These are phyloP conservation scores for Phytophthora pseudosyringae DNA, from an alignment of 352 stramenopile species.

Conservation along the genomic window DNA sequence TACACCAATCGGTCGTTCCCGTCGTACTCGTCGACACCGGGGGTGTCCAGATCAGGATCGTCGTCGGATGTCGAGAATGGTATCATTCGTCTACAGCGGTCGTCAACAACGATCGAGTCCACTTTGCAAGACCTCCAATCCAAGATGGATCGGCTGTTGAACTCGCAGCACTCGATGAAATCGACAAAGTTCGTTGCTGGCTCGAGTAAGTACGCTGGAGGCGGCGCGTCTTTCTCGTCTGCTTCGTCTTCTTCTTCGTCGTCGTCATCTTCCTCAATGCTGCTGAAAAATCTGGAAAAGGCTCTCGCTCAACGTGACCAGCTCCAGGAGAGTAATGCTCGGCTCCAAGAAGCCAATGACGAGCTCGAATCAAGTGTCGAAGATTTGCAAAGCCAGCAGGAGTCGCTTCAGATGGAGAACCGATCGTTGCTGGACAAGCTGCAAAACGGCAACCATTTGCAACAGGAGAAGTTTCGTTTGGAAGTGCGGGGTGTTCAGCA, in stretches of 20 bases:
- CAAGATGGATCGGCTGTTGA: conserved; percentile 84
- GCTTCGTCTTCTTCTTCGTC: conserved; percentile 40
- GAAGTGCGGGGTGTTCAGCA: conserved; percentile 69
- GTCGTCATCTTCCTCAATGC: conserved; percentile 38
- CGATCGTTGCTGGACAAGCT: conserved; percentile 70
- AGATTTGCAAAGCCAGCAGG: conserved; percentile 61
- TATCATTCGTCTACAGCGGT: conserved; percentile 74
- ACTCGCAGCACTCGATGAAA: conserved; percentile 60
- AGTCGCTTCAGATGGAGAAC: conserved; percentile 74
- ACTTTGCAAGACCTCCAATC: conserved; percentile 73
- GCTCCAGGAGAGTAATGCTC: conserved; percentile 57
- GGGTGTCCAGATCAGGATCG: conserved; percentile 18
- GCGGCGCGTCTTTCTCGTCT: conserved; percentile 19
- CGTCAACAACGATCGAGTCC: conserved; percentile 81
- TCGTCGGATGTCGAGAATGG: conserved; percentile 63
- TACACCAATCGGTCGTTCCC: conserved; percentile 35
- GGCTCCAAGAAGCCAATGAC: conserved; percentile 54
- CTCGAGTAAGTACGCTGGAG: conserved; percentile 30
- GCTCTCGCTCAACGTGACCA: conserved; percentile 72
- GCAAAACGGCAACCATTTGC: conserved; percentile 67
- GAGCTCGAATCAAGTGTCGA: conserved; percentile 68
- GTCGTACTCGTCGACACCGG: conserved; percentile 12
- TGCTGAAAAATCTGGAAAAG: conserved; percentile 83
- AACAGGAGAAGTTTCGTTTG: conserved; percentile 77
- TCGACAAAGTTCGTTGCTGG: conserved; percentile 49